Conservation (phyloP, 2,329 filamentous ascomycete species). For the Exophiala mesophila region DNA sequence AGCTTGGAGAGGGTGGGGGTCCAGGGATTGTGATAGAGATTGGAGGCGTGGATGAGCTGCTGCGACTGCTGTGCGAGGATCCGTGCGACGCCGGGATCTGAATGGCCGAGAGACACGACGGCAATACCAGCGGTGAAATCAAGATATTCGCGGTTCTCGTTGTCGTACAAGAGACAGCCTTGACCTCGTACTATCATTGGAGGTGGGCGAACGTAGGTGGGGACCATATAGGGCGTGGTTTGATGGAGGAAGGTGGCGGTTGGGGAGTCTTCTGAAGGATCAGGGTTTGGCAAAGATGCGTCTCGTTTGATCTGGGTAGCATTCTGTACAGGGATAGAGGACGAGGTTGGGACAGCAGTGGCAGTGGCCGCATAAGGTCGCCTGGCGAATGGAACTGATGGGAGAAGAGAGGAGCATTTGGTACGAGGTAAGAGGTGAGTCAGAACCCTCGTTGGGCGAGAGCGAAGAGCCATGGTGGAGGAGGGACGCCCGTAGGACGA, state of each 20-base stretch:
- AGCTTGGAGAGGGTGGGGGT: conserved; percentile 83
- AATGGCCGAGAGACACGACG: conserved; percentile 88
- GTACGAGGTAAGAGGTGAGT: too few relatives aligned
- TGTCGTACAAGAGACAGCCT: conserved; percentile 84
- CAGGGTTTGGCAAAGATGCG: conserved; percentile 58
- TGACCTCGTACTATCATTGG: conserved; percentile 85
- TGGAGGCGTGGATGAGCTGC: conserved; percentile 84
- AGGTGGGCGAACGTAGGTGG: conserved; percentile 85
- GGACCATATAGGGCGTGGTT: conserved; percentile 84
- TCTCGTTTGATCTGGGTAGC: conserved; percentile 39
- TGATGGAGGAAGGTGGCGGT: conserved; percentile 70
- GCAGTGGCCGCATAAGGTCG: conserved; percentile 23
- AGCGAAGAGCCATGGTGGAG: too few relatives aligned
- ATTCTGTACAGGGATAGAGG: conserved; percentile 17
- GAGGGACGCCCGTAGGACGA: too few relatives aligned
- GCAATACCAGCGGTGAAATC: conserved; percentile 96
- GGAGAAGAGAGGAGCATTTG: too few relatives aligned
- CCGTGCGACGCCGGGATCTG: conserved; percentile 70
- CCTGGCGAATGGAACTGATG: too few relatives aligned
- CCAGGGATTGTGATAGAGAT: conserved; percentile 96
- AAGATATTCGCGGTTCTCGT: conserved; percentile 82
- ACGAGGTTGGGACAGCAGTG: conserved; percentile 24
- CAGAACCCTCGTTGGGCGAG: too few relatives aligned
- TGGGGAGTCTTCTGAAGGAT: conserved; percentile 67
- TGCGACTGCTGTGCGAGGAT: conserved; percentile 74